These are phyloP conservation scores for Podospora anserina DNA, from an alignment of 495 filamentous ascomycete genomes.

Conservation along the genomic window DNA sequence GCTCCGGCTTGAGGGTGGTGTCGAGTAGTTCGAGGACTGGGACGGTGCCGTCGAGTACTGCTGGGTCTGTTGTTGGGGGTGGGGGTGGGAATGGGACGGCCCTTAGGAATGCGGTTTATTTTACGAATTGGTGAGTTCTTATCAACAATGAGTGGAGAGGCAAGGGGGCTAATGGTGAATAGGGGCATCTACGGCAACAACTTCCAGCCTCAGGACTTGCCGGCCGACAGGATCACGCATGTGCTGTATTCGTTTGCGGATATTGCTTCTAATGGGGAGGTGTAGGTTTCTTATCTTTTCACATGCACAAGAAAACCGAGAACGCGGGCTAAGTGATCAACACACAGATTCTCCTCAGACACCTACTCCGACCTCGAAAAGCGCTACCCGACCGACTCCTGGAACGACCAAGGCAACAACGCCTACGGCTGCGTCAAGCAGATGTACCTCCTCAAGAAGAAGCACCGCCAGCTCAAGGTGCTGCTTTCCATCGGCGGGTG, in stretches of 20 bases:
- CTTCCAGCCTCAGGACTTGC: slow-evolving; percentile 73
- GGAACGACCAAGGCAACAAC: slow-evolving; percentile 62
- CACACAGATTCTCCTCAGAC: slow-evolving; percentile 48
- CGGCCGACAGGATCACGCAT: slow-evolving; percentile 75
- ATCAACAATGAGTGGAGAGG: slow-evolving; percentile 27
- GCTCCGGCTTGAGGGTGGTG: not conserved
- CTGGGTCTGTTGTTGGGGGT: not conserved
- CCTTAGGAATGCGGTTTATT: slow-evolving; percentile 43
- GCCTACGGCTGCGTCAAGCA: slow-evolving; percentile 83
- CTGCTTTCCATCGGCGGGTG: slow-evolving; percentile 86
- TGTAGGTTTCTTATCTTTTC: slow-evolving; percentile 48
- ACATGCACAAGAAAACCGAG: not conserved
- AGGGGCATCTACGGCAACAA: slow-evolving; percentile 77
- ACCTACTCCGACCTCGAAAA: slow-evolving; percentile 63
- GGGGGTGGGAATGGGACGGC: slow-evolving; percentile 12
- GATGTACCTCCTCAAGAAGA: slow-evolving; percentile 77
- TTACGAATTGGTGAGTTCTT: slow-evolving; percentile 44
- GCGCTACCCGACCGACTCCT: slow-evolving; percentile 71
- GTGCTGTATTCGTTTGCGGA: slow-evolving; percentile 87
- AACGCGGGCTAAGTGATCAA: not conserved
- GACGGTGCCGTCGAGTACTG: not conserved
- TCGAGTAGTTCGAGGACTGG: too few relatives aligned
- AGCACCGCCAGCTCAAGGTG: slow-evolving; percentile 75
- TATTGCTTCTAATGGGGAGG: slow-evolving; percentile 73
- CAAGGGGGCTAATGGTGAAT: slow-evolving; percentile 5